Evolutionary conservation across 192 early-diverging fungal genomes (phyloP).

Genomic region (Phycomyces nitens): DNA sequence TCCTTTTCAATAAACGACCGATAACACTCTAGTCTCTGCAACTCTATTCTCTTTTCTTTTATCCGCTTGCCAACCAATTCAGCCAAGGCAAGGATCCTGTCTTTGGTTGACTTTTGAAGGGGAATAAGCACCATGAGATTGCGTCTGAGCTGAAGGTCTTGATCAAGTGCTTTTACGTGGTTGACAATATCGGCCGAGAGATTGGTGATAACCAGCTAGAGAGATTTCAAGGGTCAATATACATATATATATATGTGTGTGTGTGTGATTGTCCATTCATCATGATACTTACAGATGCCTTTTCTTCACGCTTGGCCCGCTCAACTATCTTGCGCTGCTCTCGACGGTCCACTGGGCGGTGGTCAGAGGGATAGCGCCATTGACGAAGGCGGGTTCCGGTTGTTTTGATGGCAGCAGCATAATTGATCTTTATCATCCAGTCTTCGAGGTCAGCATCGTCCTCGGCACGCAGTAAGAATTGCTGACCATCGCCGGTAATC

Average conservation of each 20-base stretch:
- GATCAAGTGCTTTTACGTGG: constrained; percentile 47
- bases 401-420: constrained; percentile 72
- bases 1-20: constrained; percentile 65
- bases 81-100: constrained; percentile 55
- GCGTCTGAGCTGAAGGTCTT: constrained; percentile 56
- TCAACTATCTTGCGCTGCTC: background rate
- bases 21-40: constrained; percentile 68
- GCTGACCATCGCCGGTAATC: constrained; percentile 64
- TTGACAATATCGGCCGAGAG: constrained; percentile 39
- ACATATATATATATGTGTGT: background rate
- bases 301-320: constrained; percentile 16
- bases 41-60: constrained; percentile 52
- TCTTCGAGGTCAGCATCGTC: constrained; percentile 69
- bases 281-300: background rate
- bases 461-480: constrained; percentile 67
- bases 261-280: too few species aligned
- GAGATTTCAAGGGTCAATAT: background rate
- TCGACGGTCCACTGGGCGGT: background rate
- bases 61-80: constrained; percentile 52
- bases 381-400: constrained; percentile 38
- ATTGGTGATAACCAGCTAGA: background rate
- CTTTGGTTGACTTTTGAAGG: constrained; percentile 55
- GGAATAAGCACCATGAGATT: constrained; percentile 70
- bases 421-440: constrained; percentile 81
- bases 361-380: background rate